Evolutionary conservation across 2,329 filamentous ascomycete genomes (phyloP).

Genomic region (Ophiostoma ulmi): DNA sequence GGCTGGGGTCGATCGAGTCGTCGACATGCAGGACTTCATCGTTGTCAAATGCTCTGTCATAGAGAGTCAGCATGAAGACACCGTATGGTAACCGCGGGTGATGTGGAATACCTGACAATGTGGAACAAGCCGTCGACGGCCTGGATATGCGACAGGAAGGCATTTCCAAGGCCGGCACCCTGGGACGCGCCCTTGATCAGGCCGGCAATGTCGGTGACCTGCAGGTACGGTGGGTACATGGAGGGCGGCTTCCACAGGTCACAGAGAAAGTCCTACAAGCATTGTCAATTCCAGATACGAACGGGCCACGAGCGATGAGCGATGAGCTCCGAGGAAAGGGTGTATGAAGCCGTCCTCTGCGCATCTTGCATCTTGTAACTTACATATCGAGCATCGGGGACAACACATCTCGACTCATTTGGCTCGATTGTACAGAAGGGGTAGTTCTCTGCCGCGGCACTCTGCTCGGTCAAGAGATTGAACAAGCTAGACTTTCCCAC

Average conservation of each 20-base stretch:
- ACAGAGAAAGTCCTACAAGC: slow-evolving; percentile 40
- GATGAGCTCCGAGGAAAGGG: not conserved
- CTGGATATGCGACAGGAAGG: slow-evolving; percentile 44
- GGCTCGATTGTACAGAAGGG: slow-evolving; percentile 46
- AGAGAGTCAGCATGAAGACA: slow-evolving; percentile 17
- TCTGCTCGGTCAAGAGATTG: slow-evolving; percentile 44
- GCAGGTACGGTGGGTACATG: slow-evolving; percentile 42
- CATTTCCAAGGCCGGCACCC: slow-evolving; percentile 43
- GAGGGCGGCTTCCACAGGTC: slow-evolving; percentile 44
- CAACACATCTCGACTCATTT: slow-evolving; percentile 43
- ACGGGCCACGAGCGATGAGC: not conserved
- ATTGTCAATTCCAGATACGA: not conserved
- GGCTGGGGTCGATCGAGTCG: slow-evolving; percentile 43
- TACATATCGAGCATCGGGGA: slow-evolving; percentile 43
- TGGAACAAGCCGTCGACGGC: slow-evolving; percentile 45
- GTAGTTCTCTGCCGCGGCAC: slow-evolving; percentile 43
- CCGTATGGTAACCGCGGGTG: not conserved
- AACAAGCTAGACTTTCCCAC: slow-evolving; percentile 45
- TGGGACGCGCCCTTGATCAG: slow-evolving; percentile 43
- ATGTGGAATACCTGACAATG: slow-evolving; percentile 37
- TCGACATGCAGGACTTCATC: slow-evolving; percentile 44
- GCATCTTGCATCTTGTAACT: slow-evolving; percentile 26
- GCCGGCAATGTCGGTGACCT: slow-evolving; percentile 44
- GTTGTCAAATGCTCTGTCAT: slow-evolving; percentile 40
- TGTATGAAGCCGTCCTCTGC: not conserved